Evolutionary conservation across 2,329 filamentous ascomycete species (phyloP), one percentile per base, ranked within the genome.

Genomic region (Colletotrichum sp.): DNA sequence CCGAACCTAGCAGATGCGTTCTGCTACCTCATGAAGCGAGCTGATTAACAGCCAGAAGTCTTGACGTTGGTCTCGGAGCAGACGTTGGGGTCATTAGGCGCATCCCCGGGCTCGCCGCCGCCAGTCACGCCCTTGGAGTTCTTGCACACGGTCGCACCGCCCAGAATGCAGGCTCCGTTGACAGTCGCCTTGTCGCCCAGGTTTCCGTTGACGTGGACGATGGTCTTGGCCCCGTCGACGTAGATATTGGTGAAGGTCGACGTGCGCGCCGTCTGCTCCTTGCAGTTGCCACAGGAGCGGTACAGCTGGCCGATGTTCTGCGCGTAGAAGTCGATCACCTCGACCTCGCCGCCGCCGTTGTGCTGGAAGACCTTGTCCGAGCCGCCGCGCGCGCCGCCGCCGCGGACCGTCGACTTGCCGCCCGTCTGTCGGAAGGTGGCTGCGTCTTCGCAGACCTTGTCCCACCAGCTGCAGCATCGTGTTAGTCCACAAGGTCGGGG

Each of bases 291-390:
- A 79, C 88, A 90, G 71, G 83, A 86, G 72, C 88, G 87, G 77
- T 87, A 87, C 16, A 90, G 81, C 78, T 90, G 90, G 66, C 88
- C 88, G 59, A 89, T 34, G 21, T 75, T 39, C 59, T 60, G 49
- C 4, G 59, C 72, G 68, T 65, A 75, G 36, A 75, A 89, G 78
- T 86, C 81, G 73, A 82, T 84, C 75, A 85, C 80, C 28, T 80
- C 79, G 12, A 85, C 77, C 0, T 83, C 86, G 21, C 86, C 86
- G 18, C 81, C 81, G 7, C 86, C 86, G 77, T 87, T 87, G 80
- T 85, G 84, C 77, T 87, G 86, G 62, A 87, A 78, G 68, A 87
- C 80, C 80, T 88, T 88, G 76, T 87, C 86, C 1, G 78, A 36
- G 36, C 80, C 86, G n/a, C 83, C 80, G 78, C 86, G 86, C 44